phyloP scores from a whole-genome alignment of 2,329 filamentous ascomycete genomes.

The Xylariaceae sp. region DNA sequence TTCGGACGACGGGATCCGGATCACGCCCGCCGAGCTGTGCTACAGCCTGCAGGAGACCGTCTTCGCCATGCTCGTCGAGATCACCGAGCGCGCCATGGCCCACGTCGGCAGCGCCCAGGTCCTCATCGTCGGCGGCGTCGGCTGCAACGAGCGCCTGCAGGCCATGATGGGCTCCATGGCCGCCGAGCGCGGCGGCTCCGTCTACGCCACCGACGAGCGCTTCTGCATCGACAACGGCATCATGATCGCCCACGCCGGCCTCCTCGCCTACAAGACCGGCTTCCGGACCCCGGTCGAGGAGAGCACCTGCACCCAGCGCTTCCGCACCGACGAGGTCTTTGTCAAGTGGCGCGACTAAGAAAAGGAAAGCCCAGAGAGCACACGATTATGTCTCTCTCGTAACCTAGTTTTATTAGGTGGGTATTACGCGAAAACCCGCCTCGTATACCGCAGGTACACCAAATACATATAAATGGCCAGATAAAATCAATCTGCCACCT shows the following conservation, averaged over 20 bases:
- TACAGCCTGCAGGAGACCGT: slow-evolving; percentile 95
- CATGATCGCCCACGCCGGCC: slow-evolving; percentile 96
- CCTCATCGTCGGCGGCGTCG: slow-evolving; percentile 90
- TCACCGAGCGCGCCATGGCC: slow-evolving; percentile 96
- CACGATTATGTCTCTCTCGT: too few species aligned
- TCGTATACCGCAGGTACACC: too few species aligned
- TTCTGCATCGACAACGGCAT: slow-evolving; percentile 99
- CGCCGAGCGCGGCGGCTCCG: slow-evolving; percentile 75
- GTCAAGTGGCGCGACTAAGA: slow-evolving; percentile 67
- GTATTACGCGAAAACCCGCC: too few species aligned
- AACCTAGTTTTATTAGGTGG: too few species aligned
- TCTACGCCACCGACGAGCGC: slow-evolving; percentile 92
- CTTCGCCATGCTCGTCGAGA: slow-evolving; percentile 96
- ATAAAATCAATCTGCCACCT: too few species aligned
- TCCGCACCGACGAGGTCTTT: slow-evolving; percentile 75
- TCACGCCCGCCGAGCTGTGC: slow-evolving; percentile 81
- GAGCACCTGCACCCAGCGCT: slow-evolving; percentile 78
- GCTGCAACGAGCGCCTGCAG: slow-evolving; percentile 89
- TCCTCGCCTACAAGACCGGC: slow-evolving; percentile 78
- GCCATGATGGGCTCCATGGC: slow-evolving; percentile 99
- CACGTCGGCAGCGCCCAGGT: slow-evolving; percentile 90
- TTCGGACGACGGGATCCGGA: slow-evolving; percentile 44
- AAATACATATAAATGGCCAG: too few species aligned
- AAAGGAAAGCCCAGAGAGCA: too few species aligned
- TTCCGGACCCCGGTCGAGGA: slow-evolving; percentile 72